Base-by-base conservation (phyloP, 306 rosid species). In the Fragaria ananassa region DNA sequence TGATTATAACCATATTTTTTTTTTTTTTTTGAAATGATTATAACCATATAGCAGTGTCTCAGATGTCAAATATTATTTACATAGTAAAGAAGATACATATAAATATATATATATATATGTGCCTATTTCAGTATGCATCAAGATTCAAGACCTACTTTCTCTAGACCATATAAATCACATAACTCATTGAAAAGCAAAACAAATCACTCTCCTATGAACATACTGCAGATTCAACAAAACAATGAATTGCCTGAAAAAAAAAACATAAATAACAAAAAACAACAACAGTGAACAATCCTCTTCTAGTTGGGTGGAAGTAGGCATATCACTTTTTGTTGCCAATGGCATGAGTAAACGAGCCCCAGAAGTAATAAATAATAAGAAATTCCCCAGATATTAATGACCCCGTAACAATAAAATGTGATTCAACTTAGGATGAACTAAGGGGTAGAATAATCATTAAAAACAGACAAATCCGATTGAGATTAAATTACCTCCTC, bases 401-500 rank as follows among this genome's bases (percentile, higher is more conserved):
- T 25, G 68, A 39, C 25, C 67, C 6, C 17, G 1, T 21, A 21
- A n/a, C 49, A 44, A 13, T 18, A 37, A 18, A 49, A 11, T 29
- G 46, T 35, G 54, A 71, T 37, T 53, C 35, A 12, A 35, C 54
- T 51, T 9, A 0, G 17, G 15, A 71, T 19, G n/a, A 53, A 71
- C 58, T 34, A 71, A 71, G 49, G 18, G 18, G 25, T 15, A 45
- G n/a, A 19, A 27, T 1, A 17, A 41, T 2, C 15, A 37, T 37
- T 15, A 41, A 23, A 44, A 46, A 31, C 61, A 10, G 3, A 17
- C 56, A 54, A 49, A 46, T 21, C 60, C 15, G 74, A 75, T 76
- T 46, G 39, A 77, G 80, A 74, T 21, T 18, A 74, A 19, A 19
- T 54, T 83, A 92, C 99, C 99, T 95, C 99, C 86, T 95, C 99